Evolutionary conservation across 2,329 filamentous ascomycete genomes (phyloP).

Genomic region (Nemania bipapillata): DNA sequence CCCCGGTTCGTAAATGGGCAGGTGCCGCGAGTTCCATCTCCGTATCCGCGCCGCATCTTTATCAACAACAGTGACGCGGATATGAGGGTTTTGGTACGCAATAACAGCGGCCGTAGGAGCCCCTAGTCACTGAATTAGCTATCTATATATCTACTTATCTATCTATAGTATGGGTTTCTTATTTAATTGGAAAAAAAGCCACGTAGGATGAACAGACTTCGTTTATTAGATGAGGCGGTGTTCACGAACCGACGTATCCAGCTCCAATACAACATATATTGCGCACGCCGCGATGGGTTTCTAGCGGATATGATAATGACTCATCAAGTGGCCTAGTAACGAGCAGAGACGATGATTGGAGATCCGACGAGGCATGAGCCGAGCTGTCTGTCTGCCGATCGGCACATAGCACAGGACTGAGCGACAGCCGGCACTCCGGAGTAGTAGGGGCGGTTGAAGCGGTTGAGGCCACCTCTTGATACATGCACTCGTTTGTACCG

Average conservation of each 20-base stretch:
- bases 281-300: conserved; percentile 51
- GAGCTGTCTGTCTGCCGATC: conserved; percentile 19
- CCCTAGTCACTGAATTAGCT: conserved; percentile 54
- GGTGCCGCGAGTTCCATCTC: conserved; percentile 76
- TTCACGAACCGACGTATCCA: conserved; percentile 55
- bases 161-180: too few relatives aligned
- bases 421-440: conserved; percentile 57
- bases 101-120: conserved; percentile 80
- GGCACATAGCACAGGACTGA: conserved; percentile 56
- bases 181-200: too few relatives aligned
- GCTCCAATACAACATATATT: conserved; percentile 50
- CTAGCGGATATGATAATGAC: neutral
- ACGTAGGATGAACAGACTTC: too few relatives aligned
- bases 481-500: conserved; percentile 49
- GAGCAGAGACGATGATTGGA: neutral
- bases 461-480: conserved; percentile 53
- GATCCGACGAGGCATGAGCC: conserved; percentile 13
- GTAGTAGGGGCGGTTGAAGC: conserved; percentile 60
- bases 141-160: too few relatives aligned
- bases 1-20: conserved; percentile 81
- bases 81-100: conserved; percentile 76
- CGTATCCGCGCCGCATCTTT: conserved; percentile 72
- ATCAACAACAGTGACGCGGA: conserved; percentile 80
- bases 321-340: neutral
- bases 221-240: neutral